These are phyloP conservation scores for Artomyces pyxidatus DNA, from an alignment of 768 basidiomycete genomes.

Conservation along the genomic window DNA sequence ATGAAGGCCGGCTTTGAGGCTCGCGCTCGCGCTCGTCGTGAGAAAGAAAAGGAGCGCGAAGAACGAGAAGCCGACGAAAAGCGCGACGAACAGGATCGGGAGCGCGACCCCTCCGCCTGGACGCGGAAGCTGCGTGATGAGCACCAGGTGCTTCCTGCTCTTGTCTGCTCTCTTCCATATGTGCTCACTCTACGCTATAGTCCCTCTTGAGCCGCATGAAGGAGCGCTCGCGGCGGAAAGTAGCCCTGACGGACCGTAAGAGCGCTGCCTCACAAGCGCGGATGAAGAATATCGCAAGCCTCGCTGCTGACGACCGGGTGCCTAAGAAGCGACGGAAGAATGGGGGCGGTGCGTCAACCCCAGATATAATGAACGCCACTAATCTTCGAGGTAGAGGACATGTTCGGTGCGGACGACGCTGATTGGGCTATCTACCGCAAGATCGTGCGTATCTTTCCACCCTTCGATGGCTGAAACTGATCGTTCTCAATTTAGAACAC, in stretches of 20 bases:
- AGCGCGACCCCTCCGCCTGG: conserved; percentile 68
- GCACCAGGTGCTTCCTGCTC: conserved; percentile 56
- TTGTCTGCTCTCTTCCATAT: not conserved
- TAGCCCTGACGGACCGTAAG: conserved; percentile 83
- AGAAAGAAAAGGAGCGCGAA: conserved; percentile 81
- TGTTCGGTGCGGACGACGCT: conserved; percentile 88
- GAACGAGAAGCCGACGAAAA: conserved; percentile 52
- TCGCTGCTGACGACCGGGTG: conserved; percentile 81
- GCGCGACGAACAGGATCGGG: conserved; percentile 70
- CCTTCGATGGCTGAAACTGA: not conserved
- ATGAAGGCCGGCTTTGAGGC: conserved; percentile 94
- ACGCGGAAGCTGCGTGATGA: conserved; percentile 60
- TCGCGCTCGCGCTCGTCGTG: conserved; percentile 70
- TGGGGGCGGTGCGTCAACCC: conserved; percentile 50
- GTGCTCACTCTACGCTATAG: conserved; percentile 29
- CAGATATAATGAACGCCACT: not conserved
- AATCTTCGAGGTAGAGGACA: conserved; percentile 56
- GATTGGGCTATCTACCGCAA: conserved; percentile 98
- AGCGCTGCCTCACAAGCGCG: conserved; percentile 88
- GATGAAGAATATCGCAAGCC: conserved; percentile 91
- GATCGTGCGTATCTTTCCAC: conserved; percentile 49
- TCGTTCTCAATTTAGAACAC: conserved; percentile 42
- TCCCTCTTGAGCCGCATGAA: conserved; percentile 77
- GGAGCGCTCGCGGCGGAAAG: conserved; percentile 69
- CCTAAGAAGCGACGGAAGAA: conserved; percentile 82